Percentiles rank a stretch among this genome's conserved stretches.
phyloP scores from a whole-genome alignment of 768 basidiomycete species.

The Russula sp. region DNA sequence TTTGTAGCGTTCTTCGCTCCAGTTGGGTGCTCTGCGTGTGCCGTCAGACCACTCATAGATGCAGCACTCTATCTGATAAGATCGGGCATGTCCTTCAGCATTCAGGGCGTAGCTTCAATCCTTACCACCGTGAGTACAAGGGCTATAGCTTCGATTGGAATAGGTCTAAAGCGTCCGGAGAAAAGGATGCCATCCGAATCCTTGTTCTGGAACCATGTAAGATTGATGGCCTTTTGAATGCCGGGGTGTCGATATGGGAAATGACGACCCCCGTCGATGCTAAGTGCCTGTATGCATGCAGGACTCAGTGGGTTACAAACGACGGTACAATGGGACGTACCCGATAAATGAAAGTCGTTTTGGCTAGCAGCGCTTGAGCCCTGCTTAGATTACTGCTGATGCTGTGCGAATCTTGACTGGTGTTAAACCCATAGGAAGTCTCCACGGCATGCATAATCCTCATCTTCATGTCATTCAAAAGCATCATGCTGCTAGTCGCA shows the following conservation, averaged over 20 bases:
- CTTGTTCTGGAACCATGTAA: constrained; percentile 10
- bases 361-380: not conserved
- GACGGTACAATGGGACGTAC: not conserved
- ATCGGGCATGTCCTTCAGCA: not conserved
- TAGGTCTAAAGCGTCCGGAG: not conserved
- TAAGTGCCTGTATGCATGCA: not conserved
- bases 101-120: not conserved
- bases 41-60: constrained; percentile 10
- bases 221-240: constrained; percentile 9
- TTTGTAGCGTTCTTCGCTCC: not conserved
- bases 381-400: not conserved
- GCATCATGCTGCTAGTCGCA: not conserved
- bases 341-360: constrained; percentile 1
- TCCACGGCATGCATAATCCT: too few species aligned
- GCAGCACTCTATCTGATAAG: constrained; percentile 10
- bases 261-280: not conserved
- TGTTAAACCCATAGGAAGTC: too few species aligned
- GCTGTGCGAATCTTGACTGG: too few species aligned
- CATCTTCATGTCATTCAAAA: too few species aligned
- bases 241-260: constrained; percentile 9
- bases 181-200: not conserved
- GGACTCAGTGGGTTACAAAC: not conserved
- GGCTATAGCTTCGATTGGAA: not conserved
- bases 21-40: not conserved
- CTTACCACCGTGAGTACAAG: constrained; percentile 8